phyloP scores from a whole-genome alignment of 2,329 filamentous ascomycete species.

The Diaporthe australafricana region DNA sequence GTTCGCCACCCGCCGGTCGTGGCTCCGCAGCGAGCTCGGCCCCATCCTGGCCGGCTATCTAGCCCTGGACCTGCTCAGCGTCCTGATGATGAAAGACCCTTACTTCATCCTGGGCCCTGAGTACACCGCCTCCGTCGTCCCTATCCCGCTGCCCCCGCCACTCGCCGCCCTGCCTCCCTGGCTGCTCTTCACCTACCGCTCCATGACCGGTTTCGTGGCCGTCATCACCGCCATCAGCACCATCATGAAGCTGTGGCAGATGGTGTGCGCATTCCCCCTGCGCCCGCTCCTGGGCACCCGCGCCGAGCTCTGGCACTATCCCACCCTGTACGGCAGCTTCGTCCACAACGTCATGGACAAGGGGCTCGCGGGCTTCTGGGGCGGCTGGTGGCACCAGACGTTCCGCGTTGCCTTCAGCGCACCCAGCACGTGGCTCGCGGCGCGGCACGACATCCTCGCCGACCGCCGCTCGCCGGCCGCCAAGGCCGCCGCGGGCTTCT shows the following conservation, averaged over 20 bases:
- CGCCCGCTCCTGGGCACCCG: conserved; percentile 64
- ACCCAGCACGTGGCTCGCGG: conserved; percentile 62
- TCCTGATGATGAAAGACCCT: conserved; percentile 78
- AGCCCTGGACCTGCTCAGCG: conserved; percentile 76
- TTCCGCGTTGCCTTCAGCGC: conserved; percentile 80
- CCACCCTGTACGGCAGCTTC: conserved; percentile 67
- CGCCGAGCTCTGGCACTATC: conserved; percentile 63
- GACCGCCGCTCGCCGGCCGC: conserved; percentile 44
- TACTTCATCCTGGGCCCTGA: conserved; percentile 75
- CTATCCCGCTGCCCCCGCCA: conserved; percentile 58
- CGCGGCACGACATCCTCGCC: conserved; percentile 41
- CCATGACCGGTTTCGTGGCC: conserved; percentile 64
- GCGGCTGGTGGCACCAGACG: conserved; percentile 89
- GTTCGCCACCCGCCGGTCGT: conserved; percentile 53
- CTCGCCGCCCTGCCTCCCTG: conserved; percentile 55
- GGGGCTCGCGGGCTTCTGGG: conserved; percentile 86
- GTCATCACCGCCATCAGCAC: conserved; percentile 71
- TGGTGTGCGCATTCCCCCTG: conserved; percentile 64
- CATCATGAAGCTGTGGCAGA: conserved; percentile 69
- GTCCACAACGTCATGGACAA: conserved; percentile 67
- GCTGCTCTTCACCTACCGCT: conserved; percentile 66
- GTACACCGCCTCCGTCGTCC: conserved; percentile 48
- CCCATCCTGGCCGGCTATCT: conserved; percentile 70
- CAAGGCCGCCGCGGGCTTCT: conserved; percentile 49
- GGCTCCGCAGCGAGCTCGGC: conserved; percentile 58